Evolutionary conservation across 768 basidiomycete genomes (phyloP).

Genomic region (Podaxis mareebaensis): DNA sequence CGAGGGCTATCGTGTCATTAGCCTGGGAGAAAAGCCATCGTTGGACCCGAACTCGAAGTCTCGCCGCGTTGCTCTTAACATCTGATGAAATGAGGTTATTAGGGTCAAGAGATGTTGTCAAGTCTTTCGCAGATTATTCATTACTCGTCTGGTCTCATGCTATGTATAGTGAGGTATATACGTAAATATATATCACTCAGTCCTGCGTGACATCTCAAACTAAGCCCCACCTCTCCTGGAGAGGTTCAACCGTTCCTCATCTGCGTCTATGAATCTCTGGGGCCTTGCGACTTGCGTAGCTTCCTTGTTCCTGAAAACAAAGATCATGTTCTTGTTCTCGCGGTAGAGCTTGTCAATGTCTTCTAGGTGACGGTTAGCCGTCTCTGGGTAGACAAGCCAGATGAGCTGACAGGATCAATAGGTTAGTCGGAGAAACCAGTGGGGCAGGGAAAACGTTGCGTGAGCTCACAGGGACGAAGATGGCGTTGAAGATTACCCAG

Average conservation of each 20-base stretch:
- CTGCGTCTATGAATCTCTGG: conserved; percentile 41
- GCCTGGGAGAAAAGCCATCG: conserved; percentile 53
- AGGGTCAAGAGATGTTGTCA: not conserved
- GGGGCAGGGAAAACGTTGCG: not conserved
- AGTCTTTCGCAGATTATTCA: not conserved
- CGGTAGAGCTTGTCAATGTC: conserved; percentile 51
- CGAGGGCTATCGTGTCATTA: conserved; percentile 53
- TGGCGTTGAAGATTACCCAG: conserved; percentile 48
- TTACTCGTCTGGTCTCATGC: not conserved
- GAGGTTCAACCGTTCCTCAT: conserved; percentile 27
- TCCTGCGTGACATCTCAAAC: not conserved
- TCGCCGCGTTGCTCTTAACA: conserved; percentile 15
- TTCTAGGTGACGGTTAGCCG: conserved; percentile 49
- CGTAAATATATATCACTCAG: not conserved
- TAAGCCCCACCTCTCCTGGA: conserved; percentile 8
- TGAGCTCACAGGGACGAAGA: conserved; percentile 46
- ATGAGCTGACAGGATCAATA: conserved; percentile 32
- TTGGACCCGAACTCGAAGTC: conserved; percentile 42
- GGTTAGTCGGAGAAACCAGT: not conserved
- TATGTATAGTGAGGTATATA: not conserved
- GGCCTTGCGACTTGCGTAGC: conserved; percentile 44
- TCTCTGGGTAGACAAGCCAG: conserved; percentile 50
- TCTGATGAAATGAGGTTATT: not conserved
- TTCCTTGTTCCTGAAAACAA: conserved; percentile 43
- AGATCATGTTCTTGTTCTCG: conserved; percentile 41